Evolutionary conservation across 2,329 filamentous ascomycete species (phyloP), one percentile per base, ranked within the genome.

Genomic region (Thielaviopsis populi): DNA sequence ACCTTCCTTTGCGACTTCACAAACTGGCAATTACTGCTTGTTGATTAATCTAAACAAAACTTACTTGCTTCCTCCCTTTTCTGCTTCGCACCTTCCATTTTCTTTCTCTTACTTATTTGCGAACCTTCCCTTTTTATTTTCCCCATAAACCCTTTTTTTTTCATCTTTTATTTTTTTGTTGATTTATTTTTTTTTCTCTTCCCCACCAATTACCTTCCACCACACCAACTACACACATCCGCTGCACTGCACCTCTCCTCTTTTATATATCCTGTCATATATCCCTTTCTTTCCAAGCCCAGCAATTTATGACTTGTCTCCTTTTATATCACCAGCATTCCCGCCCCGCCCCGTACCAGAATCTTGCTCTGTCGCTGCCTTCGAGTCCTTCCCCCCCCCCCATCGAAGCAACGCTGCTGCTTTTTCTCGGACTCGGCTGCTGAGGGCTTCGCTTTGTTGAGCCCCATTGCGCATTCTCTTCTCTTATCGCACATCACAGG

Each of bases 241-340:
- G 27, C 24, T 10, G 42, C 59, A 24, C 59, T 43, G 41, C 59
- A n/a, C 33, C 59, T 42, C 41, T 61, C 59, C 50, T 30, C 19
- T 42, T 19, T 61, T 60, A 42, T 19, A 48, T 42, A 61, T 46
- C 30, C 24, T 56, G 27, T 56, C 27, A 56, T 56, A 56, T 56
- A 37, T 56, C 50, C 50, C 50, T 56, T 56, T 56, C 17, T 3
- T 37, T 56, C 17, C 17, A 30, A 30, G 50, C 50, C 5, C 50
- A 22, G 50, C 30, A 56, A 33, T n/a, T 56, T 56, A 24, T 56
- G 50, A 56, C 11, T 37, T 56, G 50, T 37, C 50, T 33, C 50
- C 50, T 56, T 56, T 56, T 56, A 33, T 56, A 50, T 50, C 11
- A 50, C 46, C 10, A 50, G 46, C 13, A 50, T 50, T 24, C 46